Base-by-base conservation (phyloP, 2,329 filamentous ascomycete species). In the Fusarium haematococcum region DNA sequence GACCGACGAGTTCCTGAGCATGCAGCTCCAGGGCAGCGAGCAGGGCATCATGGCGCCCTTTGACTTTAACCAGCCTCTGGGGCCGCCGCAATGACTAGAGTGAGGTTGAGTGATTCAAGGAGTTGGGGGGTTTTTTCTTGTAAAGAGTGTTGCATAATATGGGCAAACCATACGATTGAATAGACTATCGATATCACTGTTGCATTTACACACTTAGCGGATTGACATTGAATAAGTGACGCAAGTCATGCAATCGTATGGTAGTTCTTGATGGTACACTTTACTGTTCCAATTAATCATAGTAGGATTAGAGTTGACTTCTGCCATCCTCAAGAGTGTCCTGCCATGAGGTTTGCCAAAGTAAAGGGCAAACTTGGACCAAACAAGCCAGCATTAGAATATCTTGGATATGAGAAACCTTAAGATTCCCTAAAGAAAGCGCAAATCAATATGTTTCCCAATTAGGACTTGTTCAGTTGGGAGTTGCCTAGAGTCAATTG, bases 1-100 rank as follows among this genome's bases (percentile, higher is more conserved):
- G 41, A 82, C 80, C 14, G 80, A 82, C 45, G 80, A 82, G 67
- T 81, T 81, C 59, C 69, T 82, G 62, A 81, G 80, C 60, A 78
- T 80, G 69, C 80, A 82, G 54, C 79, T 81, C 20, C 80, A 80
- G 39, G 73, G 72, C 3, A 59, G 71, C 4, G 79, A 79, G 20
- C 71, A 77, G 37, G 76, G 73, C 7, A 66, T 81, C 16, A 67
- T 75, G 65, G 65, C 75, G 30, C 73, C 79, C 9, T 81, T 81
- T 71, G 80, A 81, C 66, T 82, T 82, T 66, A 81, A 79, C 43
- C 77, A 81, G 43, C 61, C 67, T 18, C 73, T 70, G 8, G 43
- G 75, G 20, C 69, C 70, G 3, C 73, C 63, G n/a, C 48, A 63
- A 11, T 63, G 64, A 54, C 27, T 6, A 27, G 25, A 6, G 9